Conservation (phyloP, 139 green algal genomes). For the Micractinium sp. region DNA sequence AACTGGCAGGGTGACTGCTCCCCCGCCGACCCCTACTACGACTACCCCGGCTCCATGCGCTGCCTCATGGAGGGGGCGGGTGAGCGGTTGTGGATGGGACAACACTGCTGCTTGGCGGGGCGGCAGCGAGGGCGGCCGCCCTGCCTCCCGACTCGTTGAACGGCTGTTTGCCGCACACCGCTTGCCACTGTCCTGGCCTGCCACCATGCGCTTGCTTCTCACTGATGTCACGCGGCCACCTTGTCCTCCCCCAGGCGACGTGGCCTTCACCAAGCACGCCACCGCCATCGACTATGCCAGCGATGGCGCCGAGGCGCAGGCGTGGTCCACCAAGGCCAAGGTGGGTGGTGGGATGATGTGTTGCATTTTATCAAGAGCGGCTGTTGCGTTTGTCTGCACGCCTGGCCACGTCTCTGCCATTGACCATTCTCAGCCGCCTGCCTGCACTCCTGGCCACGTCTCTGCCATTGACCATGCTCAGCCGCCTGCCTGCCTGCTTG, state of each 20-base stretch:
- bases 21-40: constrained; percentile 36
- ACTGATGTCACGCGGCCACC: not conserved
- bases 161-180: not conserved
- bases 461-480: too few relatives aligned
- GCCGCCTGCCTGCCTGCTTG: too few relatives aligned
- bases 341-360: not conserved
- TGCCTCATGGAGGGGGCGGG: constrained; percentile 55
- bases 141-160: not conserved
- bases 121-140: not conserved
- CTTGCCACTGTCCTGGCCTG: not conserved
- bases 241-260: constrained; percentile 33
- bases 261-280: constrained; percentile 56
- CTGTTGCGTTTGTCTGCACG: not conserved
- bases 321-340: constrained; percentile 23
- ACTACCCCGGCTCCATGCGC: constrained; percentile 49
- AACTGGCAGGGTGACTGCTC: constrained; percentile 34
- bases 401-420: too few relatives aligned
- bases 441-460: too few relatives aligned
- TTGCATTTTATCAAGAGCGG: not conserved
- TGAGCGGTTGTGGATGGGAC: not conserved
- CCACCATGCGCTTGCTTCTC: not conserved
- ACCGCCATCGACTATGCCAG: constrained; percentile 27
- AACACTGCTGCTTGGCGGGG: not conserved
- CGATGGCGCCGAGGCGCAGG: constrained; percentile 3
- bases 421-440: too few relatives aligned